These are phyloP conservation scores for Cydonia oblonga DNA, from an alignment of 331 rosid genomes.

Conservation along the genomic window DNA sequence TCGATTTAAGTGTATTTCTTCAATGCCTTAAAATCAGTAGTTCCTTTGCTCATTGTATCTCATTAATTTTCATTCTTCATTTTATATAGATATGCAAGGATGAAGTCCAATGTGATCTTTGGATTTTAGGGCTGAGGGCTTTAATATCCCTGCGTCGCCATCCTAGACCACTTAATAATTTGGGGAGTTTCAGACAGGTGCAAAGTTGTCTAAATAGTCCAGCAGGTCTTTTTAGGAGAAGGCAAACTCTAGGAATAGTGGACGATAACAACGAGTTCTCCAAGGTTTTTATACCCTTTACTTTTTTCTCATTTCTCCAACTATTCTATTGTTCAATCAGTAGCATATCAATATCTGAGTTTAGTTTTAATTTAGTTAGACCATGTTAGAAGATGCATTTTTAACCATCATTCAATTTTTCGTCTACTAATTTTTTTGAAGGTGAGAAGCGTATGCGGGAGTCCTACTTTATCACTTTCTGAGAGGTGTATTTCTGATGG, in stretches of 20 bases:
- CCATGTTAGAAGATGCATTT: not conserved
- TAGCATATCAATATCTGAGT: not conserved
- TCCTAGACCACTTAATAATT: constrained; percentile 32
- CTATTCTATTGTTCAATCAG: not conserved
- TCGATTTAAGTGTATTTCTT: not conserved
- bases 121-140: constrained; percentile 72
- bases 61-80: not conserved
- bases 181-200: constrained; percentile 50
- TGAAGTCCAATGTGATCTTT: constrained; percentile 62
- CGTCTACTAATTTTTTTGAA: constrained; percentile 21
- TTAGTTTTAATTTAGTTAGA: not conserved
- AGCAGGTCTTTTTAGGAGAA: constrained; percentile 66
- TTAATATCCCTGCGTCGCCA: constrained; percentile 38
- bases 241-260: constrained; percentile 62
- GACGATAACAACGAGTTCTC: constrained; percentile 23
- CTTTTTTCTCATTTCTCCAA: not conserved
- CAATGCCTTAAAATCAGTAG: not conserved
- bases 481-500: constrained; percentile 78
- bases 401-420: not conserved
- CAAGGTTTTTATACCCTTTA: not conserved
- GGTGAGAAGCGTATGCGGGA: constrained; percentile 63
- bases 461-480: constrained; percentile 69
- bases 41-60: constrained; percentile 4
- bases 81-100: constrained; percentile 66
- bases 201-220: constrained; percentile 84